These are phyloP conservation scores for Aristolochia contorta DNA, from an alignment of 164 flowering plant species.

Conservation along the genomic window DNA sequence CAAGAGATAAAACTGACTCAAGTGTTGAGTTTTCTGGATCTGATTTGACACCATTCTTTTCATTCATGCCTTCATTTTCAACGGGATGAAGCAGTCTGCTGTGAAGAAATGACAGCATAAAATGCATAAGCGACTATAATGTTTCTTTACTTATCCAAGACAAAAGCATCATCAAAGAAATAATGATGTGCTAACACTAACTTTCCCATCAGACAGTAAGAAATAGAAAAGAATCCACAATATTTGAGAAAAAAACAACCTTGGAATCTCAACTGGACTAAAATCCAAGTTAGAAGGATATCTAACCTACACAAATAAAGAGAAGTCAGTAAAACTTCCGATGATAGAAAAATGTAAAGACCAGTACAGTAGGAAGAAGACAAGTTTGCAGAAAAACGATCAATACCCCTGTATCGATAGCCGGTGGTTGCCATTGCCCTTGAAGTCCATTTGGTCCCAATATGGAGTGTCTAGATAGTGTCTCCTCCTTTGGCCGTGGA, in stretches of 20 bases:
- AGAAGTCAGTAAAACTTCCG: conserved; percentile 11
- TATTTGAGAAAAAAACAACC: conserved; percentile 26
- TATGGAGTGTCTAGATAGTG: conserved; percentile 82
- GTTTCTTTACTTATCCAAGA: too few species aligned
- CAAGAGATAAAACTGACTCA: conserved; percentile 24
- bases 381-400: not conserved
- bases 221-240: not conserved
- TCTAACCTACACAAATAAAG: conserved; percentile 39
- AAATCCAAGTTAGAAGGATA: conserved; percentile 77
- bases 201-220: not conserved
- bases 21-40: conserved; percentile 24
- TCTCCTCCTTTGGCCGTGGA: conserved; percentile 72
- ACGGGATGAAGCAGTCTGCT: conserved; percentile 33
- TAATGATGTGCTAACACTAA: too few species aligned
- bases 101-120: conserved; percentile 5
- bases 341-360: too few species aligned
- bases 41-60: conserved; percentile 17
- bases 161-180: too few species aligned
- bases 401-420: conserved; percentile 47
- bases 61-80: conserved; percentile 18
- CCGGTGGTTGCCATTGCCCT: conserved; percentile 82
- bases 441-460: conserved; percentile 85
- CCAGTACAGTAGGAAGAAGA: conserved; percentile 1
- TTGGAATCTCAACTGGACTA: conserved; percentile 65
- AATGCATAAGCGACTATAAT: not conserved